Conservation (phyloP, 2,329 filamentous ascomycete species). For the Blumeriella jaapii region DNA sequence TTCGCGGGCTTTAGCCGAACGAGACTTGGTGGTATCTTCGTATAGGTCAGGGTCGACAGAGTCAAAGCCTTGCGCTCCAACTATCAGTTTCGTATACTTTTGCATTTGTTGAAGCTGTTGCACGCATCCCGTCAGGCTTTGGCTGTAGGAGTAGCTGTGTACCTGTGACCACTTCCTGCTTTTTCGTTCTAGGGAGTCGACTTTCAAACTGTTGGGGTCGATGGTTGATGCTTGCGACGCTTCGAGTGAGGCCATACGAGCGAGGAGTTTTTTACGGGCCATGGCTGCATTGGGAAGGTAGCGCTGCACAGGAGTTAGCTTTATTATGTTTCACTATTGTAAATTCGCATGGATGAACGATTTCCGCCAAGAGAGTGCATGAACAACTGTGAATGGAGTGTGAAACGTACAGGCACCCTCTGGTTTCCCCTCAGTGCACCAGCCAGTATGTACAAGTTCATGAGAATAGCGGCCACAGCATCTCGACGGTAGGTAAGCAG, state of each 20-base stretch:
- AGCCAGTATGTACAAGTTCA: constrained; percentile 46
- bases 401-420: constrained; percentile 33
- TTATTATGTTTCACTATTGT: neutral
- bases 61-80: constrained; percentile 38
- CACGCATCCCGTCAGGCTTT: constrained; percentile 41
- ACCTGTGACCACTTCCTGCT: constrained; percentile 42
- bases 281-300: constrained; percentile 46
- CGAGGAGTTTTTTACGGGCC: constrained; percentile 39
- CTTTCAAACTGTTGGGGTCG: neutral
- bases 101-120: constrained; percentile 43
- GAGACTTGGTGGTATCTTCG: constrained; percentile 7
- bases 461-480: constrained; percentile 44
- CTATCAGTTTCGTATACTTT: constrained; percentile 44
- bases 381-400: too few relatives aligned
- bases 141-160: constrained; percentile 43
- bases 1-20: neutral
- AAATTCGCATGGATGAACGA: neutral
- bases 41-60: constrained; percentile 9
- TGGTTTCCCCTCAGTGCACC: constrained; percentile 40
- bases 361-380: neutral
- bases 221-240: constrained; percentile 22
- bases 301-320: constrained; percentile 11
- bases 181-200: constrained; percentile 8
- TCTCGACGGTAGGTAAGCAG: constrained; percentile 42
- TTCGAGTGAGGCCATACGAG: constrained; percentile 39